Base-by-base conservation (phyloP, 192 early-diverging fungal genomes). In the Podila horticola region DNA sequence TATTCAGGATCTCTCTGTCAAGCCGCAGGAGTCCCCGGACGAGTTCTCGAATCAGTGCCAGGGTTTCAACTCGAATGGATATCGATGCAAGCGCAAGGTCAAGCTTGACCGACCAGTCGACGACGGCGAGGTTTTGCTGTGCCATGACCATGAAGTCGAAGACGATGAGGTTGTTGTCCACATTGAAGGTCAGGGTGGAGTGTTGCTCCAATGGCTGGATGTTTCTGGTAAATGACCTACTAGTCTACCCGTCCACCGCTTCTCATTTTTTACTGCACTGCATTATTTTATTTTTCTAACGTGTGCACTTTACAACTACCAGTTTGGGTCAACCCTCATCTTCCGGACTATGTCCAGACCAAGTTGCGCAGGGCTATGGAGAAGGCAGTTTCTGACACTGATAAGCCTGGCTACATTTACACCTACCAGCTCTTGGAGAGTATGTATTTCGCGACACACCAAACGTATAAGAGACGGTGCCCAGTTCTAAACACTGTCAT, bases 321-420 rank as follows among this genome's bases (percentile, higher is more conserved):
- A 85, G 84, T 65, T 12, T 85, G 84, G 84, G 73, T 85, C 2
- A 82, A 85, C 22, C 64, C 58, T 49, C 60, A 79, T 20, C 59
- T 88, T 1, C 82, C 84, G 0, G 67, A 62, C 15, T 75, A 79
- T 66, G 83, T 79, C 2, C 75, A 74, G 45, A 77, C 74, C 36
- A 66, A 83, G 48, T 49, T 88, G 51, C 58, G 64, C n/a, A 65
- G 61, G 58, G 84, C 85, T 36, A 83, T 88, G 79, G 72, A 84
- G 65, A 82, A 74, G 31, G 83, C 86, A 0, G 71, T 85, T 20
- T 84, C 86, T 15, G 71, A 74, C 4, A 79, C 64, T 1, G 86
- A 88, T 49, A 75, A 82, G 41, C 71, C 86, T 6, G 86, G 86
- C 19, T 85, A 82, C 49, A 88, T 88, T 24, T 88, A 88, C 30